Base-by-base conservation (phyloP, 257 asterid species). In the Orobanche coerulescens region DNA sequence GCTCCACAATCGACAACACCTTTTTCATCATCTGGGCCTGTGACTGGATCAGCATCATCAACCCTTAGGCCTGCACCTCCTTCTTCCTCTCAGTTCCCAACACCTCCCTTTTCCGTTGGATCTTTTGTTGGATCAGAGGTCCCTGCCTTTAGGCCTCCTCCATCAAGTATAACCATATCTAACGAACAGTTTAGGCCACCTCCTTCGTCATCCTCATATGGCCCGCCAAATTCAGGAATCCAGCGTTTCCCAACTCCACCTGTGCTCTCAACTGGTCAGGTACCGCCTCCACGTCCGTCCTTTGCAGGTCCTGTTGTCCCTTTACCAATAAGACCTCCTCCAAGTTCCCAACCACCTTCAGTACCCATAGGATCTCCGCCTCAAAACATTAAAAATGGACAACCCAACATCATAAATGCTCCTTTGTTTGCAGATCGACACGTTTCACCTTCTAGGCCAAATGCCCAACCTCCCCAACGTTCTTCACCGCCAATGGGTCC, bases 281-380 rank as follows among this genome's bases (percentile, higher is more conserved):
- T 60, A 57, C 84, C 66, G 8, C 82, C 86, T 53, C 80, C 80
- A 37, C 77, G 50, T 16, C 22, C 76, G 44, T 61, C 78, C 5
- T 43, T 71, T 64, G 60, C 66, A 6, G 85, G 87, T 61, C 79
- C 94, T 4, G 66, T 42, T 58, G 74, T 26, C 59, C 75, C 83
- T 53, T 89, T 85, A 12, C 81, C 83, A 44, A 74, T 67, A 53
- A 76, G 88, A 65, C 83, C 84, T 63, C 73, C 75, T 44, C 62
- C 72, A 2, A 79, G 84, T 39, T 69, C 81, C 53, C 92, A 73
- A 61, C 78, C 79, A 61, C 73, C 81, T 59, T 53, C 81, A 10
- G 62, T 78, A 56, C 74, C 83, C 56, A 73, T 81, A 80, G 93
- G 93, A 63, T 70, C 84, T 68, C 82, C 90, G n/a, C 77, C 86